These are phyloP conservation scores for Vachellia pachyceras DNA, from an alignment of 306 rosid genomes.

Conservation along the genomic window DNA sequence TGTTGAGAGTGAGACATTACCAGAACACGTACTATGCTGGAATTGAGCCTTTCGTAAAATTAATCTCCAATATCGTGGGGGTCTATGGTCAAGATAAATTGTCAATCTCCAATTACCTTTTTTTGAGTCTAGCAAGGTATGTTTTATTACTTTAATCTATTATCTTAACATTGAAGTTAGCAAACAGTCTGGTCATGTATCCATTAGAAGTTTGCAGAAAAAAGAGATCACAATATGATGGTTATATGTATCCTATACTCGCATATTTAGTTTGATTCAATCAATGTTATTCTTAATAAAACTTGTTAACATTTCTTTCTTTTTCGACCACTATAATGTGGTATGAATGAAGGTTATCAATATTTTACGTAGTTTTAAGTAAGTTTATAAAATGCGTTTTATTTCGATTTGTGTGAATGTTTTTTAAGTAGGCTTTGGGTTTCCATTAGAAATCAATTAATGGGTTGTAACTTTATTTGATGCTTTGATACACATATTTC, in stretches of 20 bases:
- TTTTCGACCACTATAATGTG: constrained; percentile 30
- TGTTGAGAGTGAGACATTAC: constrained; percentile 82
- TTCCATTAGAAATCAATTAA: no score
- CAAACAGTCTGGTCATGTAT: constrained; percentile 22
- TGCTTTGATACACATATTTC: no score
- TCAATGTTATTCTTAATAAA: constrained; percentile 14
- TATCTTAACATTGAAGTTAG: constrained; percentile 25
- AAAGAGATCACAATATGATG: constrained; percentile 18
- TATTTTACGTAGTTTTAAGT: no score
- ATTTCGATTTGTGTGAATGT: no score
- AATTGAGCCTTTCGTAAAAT: constrained; percentile 71
- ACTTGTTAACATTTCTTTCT: constrained; percentile 20
- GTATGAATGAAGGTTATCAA: no score
- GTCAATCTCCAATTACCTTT: constrained; percentile 19
- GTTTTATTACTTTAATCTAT: constrained; percentile 12
- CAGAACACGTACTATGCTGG: constrained; percentile 71
- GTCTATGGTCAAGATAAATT: constrained; percentile 72
- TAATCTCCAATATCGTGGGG: constrained; percentile 95
- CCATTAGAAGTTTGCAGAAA: constrained; percentile 27
- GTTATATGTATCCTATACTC: constrained; percentile 9
- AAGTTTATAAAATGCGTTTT: no score
- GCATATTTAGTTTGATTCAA: constrained; percentile 31
- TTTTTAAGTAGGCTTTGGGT: no score
- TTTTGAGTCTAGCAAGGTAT: constrained; percentile 23
- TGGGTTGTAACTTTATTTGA: no score